Evolutionary conservation across 805 yeast species (phyloP), one percentile per base, ranked within the genome.

Genomic region (Ogataea kodamae): DNA sequence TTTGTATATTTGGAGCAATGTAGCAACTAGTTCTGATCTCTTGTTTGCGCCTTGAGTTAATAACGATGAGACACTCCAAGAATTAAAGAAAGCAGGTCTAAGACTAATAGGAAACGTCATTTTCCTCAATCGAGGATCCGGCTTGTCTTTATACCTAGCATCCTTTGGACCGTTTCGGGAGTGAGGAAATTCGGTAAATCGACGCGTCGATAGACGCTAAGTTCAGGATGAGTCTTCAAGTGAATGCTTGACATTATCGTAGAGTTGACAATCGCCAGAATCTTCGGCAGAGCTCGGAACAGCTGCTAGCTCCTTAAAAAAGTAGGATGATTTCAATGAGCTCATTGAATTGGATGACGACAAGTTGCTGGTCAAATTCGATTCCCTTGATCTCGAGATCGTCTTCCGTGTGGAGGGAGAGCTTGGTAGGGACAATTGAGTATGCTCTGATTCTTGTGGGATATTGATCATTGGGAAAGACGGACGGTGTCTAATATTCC

Each of bases 121-220:
- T 28, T 18, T 23, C 19, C 6, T 17, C 9, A n/a, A n/a, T n/a
- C n/a, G n/a, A n/a, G n/a, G n/a, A n/a, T n/a, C n/a, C n/a, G n/a
- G n/a, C n/a, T 18, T n/a, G 24, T 15, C 7, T 29, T 30, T 35
- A 35, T 29, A 29, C 13, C 18, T 25, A 21, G 10, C 21, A 18
- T 30, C 39, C 39, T 22, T 35, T 35, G 30, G 22, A 16, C 39
- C 39, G 39, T 15, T 17, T 29, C 31, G 33, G 40, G 30, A 22
- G 29, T 18, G 22, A 20, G 31, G 31, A 25, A 28, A 19, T 14
- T 21, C 10, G 15, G 12, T 11, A 19, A 21, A 25, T 15, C 39
- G 39, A 29, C 39, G 39, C 39, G 39, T 6, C 39, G 39, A 29
- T 34, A 18, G 37, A 27, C 37, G 22, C 25, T 9, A 9, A 21